These are phyloP conservation scores for Asterionellopsis glacialis DNA, from an alignment of 108 stramenopile species.

Conservation along the genomic window DNA sequence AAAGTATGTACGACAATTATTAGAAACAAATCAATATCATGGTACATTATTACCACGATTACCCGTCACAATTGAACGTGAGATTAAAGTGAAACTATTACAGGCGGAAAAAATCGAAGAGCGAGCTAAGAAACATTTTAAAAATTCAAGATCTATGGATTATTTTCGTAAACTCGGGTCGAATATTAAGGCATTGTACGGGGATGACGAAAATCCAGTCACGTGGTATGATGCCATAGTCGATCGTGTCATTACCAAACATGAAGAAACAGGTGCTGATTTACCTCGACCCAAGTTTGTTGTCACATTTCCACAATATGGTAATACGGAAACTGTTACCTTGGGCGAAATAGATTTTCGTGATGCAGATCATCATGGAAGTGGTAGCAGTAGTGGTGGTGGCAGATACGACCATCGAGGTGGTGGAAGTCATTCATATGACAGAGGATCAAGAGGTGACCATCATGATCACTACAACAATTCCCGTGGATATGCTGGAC, in stretches of 20 bases:
- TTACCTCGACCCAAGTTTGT: slow-evolving; percentile 72
- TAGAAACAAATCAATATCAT: slow-evolving; percentile 84
- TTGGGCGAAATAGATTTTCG: slow-evolving; percentile 87
- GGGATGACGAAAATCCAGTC: slow-evolving; percentile 93
- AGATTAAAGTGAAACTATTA: slow-evolving; percentile 87
- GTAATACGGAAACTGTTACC: slow-evolving; percentile 83
- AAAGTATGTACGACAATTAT: slow-evolving; percentile 62
- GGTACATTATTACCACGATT: slow-evolving; percentile 92
- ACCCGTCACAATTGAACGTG: slow-evolving; percentile 86
- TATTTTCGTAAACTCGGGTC: slow-evolving; percentile 67
- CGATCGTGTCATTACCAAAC: slow-evolving; percentile 69
- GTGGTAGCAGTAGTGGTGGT: neutral
- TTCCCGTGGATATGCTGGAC: slow-evolving; percentile 12
- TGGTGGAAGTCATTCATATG: slow-evolving; percentile 6
- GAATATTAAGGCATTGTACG: slow-evolving; percentile 86
- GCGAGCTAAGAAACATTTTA: slow-evolving; percentile 68
- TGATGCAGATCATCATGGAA: slow-evolving; percentile 4
- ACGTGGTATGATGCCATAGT: slow-evolving; percentile 96
- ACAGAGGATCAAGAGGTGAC: slow-evolving; percentile 7
- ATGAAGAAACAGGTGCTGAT: slow-evolving; percentile 41
- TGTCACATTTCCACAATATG: slow-evolving; percentile 95
- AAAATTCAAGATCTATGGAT: slow-evolving; percentile 49
- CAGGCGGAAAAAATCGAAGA: slow-evolving; percentile 86
- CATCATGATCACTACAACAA: slow-evolving; percentile 5
- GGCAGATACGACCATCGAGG: slow-evolving; percentile 8